Conservation (phyloP, 345 rosid genomes). For the Heritiera fomes region DNA sequence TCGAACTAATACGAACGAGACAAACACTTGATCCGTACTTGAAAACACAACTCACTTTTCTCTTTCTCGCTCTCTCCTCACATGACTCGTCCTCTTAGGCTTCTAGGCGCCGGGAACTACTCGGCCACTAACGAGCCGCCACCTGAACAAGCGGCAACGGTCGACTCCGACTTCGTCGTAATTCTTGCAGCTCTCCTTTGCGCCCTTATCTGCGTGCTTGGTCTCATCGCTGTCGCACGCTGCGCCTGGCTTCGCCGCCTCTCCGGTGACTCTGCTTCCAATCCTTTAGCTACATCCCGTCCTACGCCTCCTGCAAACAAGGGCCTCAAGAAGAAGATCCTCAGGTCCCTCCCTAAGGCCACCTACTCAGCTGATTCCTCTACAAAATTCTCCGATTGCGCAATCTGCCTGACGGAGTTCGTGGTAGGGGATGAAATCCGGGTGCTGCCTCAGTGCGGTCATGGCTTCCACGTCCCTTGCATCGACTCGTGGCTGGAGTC, state of each 20-base stretch:
- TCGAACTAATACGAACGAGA: neutral
- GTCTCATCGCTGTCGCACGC: conserved; percentile 79
- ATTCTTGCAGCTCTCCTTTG: conserved; percentile 89
- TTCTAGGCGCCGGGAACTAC: conserved; percentile 48
- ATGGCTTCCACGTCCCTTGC: conserved; percentile 83
- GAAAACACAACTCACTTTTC: neutral
- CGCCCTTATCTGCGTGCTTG: conserved; percentile 79
- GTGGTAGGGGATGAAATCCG: conserved; percentile 75
- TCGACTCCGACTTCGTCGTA: conserved; percentile 73
- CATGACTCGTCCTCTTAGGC: conserved; percentile 75
- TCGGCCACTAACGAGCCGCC: conserved; percentile 33
- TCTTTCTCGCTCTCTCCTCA: conserved; percentile 28
- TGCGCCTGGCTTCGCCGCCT: conserved; percentile 91
- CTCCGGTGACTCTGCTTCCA: conserved; percentile 33
- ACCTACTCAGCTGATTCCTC: conserved; percentile 54
- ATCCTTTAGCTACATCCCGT: conserved; percentile 22
- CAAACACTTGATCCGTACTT: neutral
- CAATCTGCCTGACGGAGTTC: conserved; percentile 77
- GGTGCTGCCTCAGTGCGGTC: conserved; percentile 84
- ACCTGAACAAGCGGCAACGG: conserved; percentile 27
- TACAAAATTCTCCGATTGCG: conserved; percentile 61
- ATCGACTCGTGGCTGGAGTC: conserved; percentile 93
- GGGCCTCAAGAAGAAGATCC: conserved; percentile 80
- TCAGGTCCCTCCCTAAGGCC: conserved; percentile 68
- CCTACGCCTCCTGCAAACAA: conserved; percentile 60